Evolutionary conservation across 2,329 filamentous ascomycete genomes (phyloP).

Genomic region (Trichoderma hamatum): DNA sequence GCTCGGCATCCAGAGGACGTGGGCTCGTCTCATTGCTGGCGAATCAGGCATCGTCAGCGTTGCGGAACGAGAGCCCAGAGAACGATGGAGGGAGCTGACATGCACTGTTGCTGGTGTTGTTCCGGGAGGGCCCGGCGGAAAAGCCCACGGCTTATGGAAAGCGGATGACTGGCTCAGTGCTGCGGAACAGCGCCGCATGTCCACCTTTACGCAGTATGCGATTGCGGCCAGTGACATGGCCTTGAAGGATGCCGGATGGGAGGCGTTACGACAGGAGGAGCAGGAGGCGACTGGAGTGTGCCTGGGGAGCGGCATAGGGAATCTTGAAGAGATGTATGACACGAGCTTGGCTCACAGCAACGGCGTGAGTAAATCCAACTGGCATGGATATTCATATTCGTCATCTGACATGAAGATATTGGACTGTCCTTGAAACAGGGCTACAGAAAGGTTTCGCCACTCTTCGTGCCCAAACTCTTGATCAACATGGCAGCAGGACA

Average conservation of each 20-base stretch:
- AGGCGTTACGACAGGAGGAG: constrained; percentile 61
- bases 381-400: not conserved
- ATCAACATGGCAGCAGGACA: constrained; percentile 96
- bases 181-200: constrained; percentile 73
- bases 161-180: constrained; percentile 57
- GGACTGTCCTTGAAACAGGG: constrained; percentile 58
- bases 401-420: not conserved
- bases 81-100: constrained; percentile 70
- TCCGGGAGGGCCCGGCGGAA: constrained; percentile 60
- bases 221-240: constrained; percentile 86
- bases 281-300: constrained; percentile 84
- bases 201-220: constrained; percentile 90
- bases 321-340: constrained; percentile 85
- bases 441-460: constrained; percentile 87
- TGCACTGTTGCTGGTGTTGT: constrained; percentile 86
- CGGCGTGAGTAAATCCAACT: constrained; percentile 52
- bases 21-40: constrained; percentile 77
- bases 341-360: constrained; percentile 76
- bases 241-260: constrained; percentile 79
- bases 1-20: constrained; percentile 75
- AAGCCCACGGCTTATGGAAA: constrained; percentile 52
- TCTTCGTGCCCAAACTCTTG: constrained; percentile 90
- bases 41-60: constrained; percentile 81
- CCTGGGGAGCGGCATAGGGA: constrained; percentile 93
- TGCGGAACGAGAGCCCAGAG: constrained; percentile 58